A percentile compares a stretch with the other conserved stretches of the same genome.
phyloP scores from a whole-genome alignment of 1,139 yeast genomes.

The Protomyces inouyei region DNA sequence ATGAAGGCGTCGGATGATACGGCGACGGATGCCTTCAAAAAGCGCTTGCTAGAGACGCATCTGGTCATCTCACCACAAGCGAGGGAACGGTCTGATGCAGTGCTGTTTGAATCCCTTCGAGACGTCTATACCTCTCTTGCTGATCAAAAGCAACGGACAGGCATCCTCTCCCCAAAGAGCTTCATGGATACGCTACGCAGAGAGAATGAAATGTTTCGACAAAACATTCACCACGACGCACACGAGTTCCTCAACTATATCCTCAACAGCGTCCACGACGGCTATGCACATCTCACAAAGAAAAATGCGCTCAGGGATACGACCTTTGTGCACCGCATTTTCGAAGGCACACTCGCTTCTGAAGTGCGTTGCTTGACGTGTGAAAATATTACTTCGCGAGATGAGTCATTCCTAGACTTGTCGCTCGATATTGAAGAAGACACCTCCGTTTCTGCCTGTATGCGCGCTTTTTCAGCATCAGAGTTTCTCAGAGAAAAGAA shows the following conservation, averaged over 20 bases:
- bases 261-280: constrained; percentile 75
- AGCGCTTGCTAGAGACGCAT: constrained; percentile 20
- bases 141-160: constrained; percentile 63
- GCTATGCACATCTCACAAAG: constrained; percentile 44
- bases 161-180: constrained; percentile 77
- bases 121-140: constrained; percentile 81
- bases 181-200: constrained; percentile 70
- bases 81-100: constrained; percentile 50
- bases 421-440: constrained; percentile 78
- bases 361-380: constrained; percentile 88
- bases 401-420: constrained; percentile 80
- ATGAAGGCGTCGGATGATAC: constrained; percentile 26
- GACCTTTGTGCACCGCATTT: constrained; percentile 54
- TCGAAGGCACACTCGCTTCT: constrained; percentile 79
- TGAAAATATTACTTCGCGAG: constrained; percentile 77
- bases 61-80: constrained; percentile 37
- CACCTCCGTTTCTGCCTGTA: constrained; percentile 67
- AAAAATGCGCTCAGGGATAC: constrained; percentile 9
- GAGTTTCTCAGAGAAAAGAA: constrained; percentile 83
- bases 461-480: constrained; percentile 74
- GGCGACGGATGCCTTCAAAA: constrained; percentile 21
- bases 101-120: constrained; percentile 67
- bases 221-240: constrained; percentile 96
- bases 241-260: constrained; percentile 90
- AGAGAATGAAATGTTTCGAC: constrained; percentile 65